Evolutionary conservation across 2,329 filamentous ascomycete genomes (phyloP), one percentile per base, ranked within the genome.

Genomic region (Calcarisporium arbuscula): DNA sequence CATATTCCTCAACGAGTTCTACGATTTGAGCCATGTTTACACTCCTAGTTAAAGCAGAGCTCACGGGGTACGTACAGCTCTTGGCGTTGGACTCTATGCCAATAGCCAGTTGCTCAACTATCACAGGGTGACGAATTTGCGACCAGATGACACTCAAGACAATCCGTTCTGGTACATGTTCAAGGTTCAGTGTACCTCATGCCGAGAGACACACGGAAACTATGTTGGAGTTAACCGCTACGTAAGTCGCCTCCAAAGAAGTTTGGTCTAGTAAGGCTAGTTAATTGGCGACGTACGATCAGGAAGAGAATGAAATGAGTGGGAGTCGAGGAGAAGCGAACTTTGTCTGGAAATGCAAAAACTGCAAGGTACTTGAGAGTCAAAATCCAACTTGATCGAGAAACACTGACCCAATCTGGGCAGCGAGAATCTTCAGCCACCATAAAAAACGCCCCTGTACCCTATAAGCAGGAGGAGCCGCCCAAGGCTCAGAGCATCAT

Each of bases 341-440:
- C 62, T 98, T 98, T 61, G 92, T 98, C n/a, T 98, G 92, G 90
- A 89, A 80, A 60, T 98, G 92, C 74, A 95, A 94, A 64, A 90
- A 92, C 57, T 98, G 92, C 80, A 94, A 92, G 77, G 88, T 92
- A 47, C 19, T 64, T 14, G 14, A n/a, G n/a, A n/a, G n/a, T n/a
- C n/a, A n/a, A n/a, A n/a, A n/a, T n/a, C n/a, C n/a, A 10, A 9
- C 8, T 5, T 5, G 2, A 19, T 6, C 6, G 6, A 2, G 16
- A 8, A 2, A 25, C 15, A n/a, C n/a, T n/a, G n/a, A n/a, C n/a
- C n/a, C n/a, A n/a, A n/a, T 29, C 12, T 23, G 8, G 15, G 16
- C 45, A 89, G 85, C 74, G 85, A 59, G 85, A 92, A 58, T 86
- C 87, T 14, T 88, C 88, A 20, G 90, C 90, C 35, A 83, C 79